Percentiles rank a stretch among this genome's conserved stretches.
These are phyloP conservation scores for Melocanna baccifera DNA, from an alignment of 176 grass and related monocot genomes.

Conservation along the genomic window DNA sequence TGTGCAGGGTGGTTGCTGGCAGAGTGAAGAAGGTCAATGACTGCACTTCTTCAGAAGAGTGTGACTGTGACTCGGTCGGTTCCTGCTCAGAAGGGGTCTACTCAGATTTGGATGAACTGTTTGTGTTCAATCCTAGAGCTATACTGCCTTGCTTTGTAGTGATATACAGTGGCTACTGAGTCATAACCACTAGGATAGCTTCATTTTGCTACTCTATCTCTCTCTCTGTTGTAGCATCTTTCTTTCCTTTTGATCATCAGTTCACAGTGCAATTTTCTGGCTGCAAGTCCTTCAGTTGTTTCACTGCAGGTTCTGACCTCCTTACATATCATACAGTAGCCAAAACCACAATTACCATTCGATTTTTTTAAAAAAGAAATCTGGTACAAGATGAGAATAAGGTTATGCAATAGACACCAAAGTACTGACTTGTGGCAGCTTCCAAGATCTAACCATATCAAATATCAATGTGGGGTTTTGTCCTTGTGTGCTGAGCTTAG, in stretches of 20 bases:
- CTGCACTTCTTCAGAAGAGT: constrained; percentile 19
- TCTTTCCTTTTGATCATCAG: not conserved
- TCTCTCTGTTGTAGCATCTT: not conserved
- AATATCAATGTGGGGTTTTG: constrained; percentile 5
- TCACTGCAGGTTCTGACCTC: not conserved
- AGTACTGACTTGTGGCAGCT: constrained; percentile 18
- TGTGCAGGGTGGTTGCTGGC: constrained; percentile 92
- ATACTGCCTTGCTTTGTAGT: constrained; percentile 91
- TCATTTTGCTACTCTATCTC: not conserved
- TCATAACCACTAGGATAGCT: not conserved
- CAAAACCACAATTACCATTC: not conserved
- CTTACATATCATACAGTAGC: not conserved
- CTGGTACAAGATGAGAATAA: constrained; percentile 14
- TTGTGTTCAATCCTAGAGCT: constrained; percentile 64
- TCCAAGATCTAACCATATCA: constrained; percentile 30
- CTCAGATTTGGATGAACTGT: constrained; percentile 71
- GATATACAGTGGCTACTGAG: constrained; percentile 62
- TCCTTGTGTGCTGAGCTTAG: constrained; percentile 16
- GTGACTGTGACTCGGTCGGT: constrained; percentile 41
- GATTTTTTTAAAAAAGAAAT: not conserved
- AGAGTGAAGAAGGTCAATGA: constrained; percentile 54
- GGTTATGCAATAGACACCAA: constrained; percentile 19
- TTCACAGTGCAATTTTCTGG: not conserved
- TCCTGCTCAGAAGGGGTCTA: constrained; percentile 19
- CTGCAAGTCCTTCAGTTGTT: not conserved